Evolutionary conservation across 2,329 filamentous ascomycete species (phyloP), one percentile per base, ranked within the genome.

Genomic region (Trichocomaceae sp.): DNA sequence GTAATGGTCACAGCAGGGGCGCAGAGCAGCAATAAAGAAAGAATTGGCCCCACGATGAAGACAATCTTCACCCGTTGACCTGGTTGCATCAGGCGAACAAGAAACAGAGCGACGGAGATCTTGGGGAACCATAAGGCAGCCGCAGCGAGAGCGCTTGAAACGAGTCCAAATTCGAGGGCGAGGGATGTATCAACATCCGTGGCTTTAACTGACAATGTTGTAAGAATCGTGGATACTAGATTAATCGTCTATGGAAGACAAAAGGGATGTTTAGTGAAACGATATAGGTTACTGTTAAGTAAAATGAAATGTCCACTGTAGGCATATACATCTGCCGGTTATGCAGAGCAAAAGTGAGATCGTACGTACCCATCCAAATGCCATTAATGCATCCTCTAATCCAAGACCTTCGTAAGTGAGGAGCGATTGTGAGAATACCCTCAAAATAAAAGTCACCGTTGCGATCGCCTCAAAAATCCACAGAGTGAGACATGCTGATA

Each of bases 371-470:
- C 9, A 53, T 2, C 51, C 51, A n/a, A 53, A 10, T 15, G 33
- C 31, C 44, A 53, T 53, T 13, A 47, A 20, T 15, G 23, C 17
- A 17, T 48, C 51, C 9, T 53, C 51, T 31, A 44, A 53, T 53
- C 44, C 51, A 39, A 53, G 15, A 17, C 26, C 26, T 29, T 53
- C 51, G 12, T 19, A 13, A 3, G 51, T 47, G 15, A 53, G 15
- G 15, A 29, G 22, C 12, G 44, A 47, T 29, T 44, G 39, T 1
- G 44, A 53, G 4, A 53, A 20, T 1, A 53, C 10, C 17, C 51
- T 44, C 35, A 53, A 12, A 47, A 37, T 47, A 35, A 53, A 53
- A 8, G 51, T 42, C 47, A 29, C 20, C 22, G 51, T 41, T 22
- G 51, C 42, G 5, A 53, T 6, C n/a, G 33, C 45, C 10, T 47